Percentiles rank a stretch among this genome's conserved stretches.
Conservation (phyloP, 345 rosid species). For the Brassica juncea region DNA sequence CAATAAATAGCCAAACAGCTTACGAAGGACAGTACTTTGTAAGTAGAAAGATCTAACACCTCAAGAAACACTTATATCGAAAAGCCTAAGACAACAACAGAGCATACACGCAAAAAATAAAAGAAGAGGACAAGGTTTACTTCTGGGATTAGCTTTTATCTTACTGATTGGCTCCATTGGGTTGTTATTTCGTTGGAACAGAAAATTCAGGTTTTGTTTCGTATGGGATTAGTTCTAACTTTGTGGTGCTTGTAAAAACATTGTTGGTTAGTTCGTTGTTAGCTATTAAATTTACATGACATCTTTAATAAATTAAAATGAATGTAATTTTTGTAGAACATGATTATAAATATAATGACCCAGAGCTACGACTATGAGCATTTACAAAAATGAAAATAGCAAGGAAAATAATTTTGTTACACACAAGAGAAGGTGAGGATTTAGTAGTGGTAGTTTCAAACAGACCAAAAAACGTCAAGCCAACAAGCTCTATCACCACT, state of each 20-base stretch:
- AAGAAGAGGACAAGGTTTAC: not conserved
- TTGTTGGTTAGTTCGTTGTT: constrained; percentile 11
- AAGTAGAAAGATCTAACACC: constrained; percentile 41
- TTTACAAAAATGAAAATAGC: not conserved
- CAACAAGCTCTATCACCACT: not conserved
- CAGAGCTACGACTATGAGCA: not conserved
- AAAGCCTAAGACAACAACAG: constrained; percentile 7
- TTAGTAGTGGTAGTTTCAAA: not conserved
- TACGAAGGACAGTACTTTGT: constrained; percentile 26
- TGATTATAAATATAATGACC: not conserved
- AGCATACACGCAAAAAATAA: not conserved
- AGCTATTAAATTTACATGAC: not conserved
- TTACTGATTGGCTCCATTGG: not conserved
- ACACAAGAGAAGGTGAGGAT: not conserved
- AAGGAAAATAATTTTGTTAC: not conserved
- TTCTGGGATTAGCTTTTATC: not conserved
- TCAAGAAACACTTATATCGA: not conserved
- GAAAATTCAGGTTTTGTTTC: not conserved
- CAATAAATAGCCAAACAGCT: constrained; percentile 33
- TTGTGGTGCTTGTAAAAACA: constrained; percentile 15
- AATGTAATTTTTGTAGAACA: not conserved
- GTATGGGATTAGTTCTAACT: constrained; percentile 9
- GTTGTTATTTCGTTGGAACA: constrained; percentile 12
- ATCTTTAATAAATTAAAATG: not conserved
- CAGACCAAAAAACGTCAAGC: not conserved